phyloP scores from a whole-genome alignment of 768 basidiomycete genomes.

The Suillus americanus region DNA sequence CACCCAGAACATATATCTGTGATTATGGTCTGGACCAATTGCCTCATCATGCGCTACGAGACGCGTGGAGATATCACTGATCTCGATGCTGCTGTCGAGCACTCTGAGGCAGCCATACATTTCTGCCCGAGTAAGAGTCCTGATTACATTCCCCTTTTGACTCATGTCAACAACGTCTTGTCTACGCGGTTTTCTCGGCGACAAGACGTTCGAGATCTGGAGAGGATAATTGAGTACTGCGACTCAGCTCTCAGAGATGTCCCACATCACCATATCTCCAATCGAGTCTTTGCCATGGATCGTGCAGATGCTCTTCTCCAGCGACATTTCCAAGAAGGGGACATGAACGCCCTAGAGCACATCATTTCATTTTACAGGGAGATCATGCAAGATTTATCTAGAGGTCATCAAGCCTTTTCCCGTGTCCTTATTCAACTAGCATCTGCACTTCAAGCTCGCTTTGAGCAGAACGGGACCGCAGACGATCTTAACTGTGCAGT shows the following conservation, averaged over 20 bases:
- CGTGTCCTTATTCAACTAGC: conserved; percentile 14
- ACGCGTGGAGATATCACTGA: conserved; percentile 16
- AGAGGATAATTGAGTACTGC: conserved; percentile 20
- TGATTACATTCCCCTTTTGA: neutral
- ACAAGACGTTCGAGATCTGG: conserved; percentile 16
- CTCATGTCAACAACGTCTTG: neutral
- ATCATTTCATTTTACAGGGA: conserved; percentile 16
- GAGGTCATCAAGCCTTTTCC: conserved; percentile 14
- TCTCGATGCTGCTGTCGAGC: conserved; percentile 14
- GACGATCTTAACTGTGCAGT: conserved; percentile 28
- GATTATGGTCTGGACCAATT: conserved; percentile 1
- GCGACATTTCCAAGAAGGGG: conserved; percentile 12
- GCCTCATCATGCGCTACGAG: conserved; percentile 16
- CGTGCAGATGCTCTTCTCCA: conserved; percentile 19
- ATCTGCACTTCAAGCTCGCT: conserved; percentile 20
- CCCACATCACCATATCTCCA: neutral
- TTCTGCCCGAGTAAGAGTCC: conserved; percentile 2
- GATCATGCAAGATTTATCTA: conserved; percentile 10
- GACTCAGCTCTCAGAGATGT: conserved; percentile 15
- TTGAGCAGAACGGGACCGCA: neutral
- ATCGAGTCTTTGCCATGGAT: conserved; percentile 2
- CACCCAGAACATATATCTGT: conserved; percentile 4
- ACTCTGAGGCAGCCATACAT: conserved; percentile 18
- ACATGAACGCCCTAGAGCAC: conserved; percentile 8
- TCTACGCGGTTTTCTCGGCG: conserved; percentile 7